These are phyloP conservation scores for Petunia axillaris DNA, from an alignment of 257 asterid genomes.

Conservation along the genomic window DNA sequence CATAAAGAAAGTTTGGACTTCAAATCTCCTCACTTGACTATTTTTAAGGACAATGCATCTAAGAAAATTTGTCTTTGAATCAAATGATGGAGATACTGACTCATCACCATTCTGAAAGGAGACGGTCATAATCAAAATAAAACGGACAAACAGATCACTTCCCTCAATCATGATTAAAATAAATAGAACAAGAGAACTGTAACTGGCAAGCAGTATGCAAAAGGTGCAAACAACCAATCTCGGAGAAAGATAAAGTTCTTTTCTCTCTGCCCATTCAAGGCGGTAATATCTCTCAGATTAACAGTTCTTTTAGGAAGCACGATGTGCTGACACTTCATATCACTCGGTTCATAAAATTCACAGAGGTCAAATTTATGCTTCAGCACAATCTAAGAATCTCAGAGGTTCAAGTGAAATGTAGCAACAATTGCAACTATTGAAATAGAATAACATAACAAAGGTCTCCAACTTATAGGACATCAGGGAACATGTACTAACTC, in stretches of 20 bases:
- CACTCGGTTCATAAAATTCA: neutral
- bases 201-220: constrained; percentile 14
- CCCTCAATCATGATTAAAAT: constrained; percentile 14
- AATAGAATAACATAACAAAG: constrained; percentile 12
- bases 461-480: neutral
- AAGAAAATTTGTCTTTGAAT: neutral
- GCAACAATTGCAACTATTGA: neutral
- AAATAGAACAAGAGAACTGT: neutral
- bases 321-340: neutral
- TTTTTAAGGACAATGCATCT: constrained; percentile 7
- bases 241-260: neutral
- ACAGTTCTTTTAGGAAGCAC: neutral
- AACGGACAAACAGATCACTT: constrained; percentile 4
- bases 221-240: neutral
- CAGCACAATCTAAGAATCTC: neutral
- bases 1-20: constrained; percentile 4
- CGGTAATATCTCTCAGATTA: neutral
- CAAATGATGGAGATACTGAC: constrained; percentile 6
- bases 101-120: constrained; percentile 8
- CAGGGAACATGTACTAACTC: constrained; percentile 55
- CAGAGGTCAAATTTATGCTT: neutral
- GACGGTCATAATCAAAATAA: neutral
- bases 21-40: neutral
- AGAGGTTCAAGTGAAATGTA: neutral
- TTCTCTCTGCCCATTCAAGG: constrained; percentile 1